Base-by-base conservation (phyloP, 2,329 filamentous ascomycete species). In the Lasiodiplodia hormozganensis region DNA sequence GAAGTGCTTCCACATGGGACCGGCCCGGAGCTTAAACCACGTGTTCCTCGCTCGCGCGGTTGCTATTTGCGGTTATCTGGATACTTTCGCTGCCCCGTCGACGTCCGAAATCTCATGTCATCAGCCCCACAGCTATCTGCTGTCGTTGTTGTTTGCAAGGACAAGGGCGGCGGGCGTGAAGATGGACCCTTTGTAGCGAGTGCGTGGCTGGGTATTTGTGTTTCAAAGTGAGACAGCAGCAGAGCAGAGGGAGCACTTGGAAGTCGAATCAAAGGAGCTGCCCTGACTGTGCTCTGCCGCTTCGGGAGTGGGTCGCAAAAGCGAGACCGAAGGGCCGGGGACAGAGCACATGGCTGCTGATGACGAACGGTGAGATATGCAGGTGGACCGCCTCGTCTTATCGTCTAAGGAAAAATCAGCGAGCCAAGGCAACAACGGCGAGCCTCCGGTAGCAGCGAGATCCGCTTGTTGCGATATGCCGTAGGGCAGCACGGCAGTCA, bases 361-460 rank as follows among this genome's bases (percentile, higher is more conserved):
- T n/a, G 43, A 52, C 16, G n/a, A 52, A 36, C 18, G 23, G 43
- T 62, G 60, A 38, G 43, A 52, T 52, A 38, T 52, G 60, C 47
- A 52, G 60, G 60, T 52, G 28, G 47, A 52, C 60, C 52, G 60
- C 60, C 60, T 64, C 54, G 34, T 67, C 65, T 67, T 67, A 67
- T 67, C 65, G 65, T 60, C 65, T 54, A 60, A 58, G 65, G n/a
- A 67, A 51, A 58, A 56, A 51, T 25, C 25, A 25, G 38, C 40
- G 56, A 36, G 36, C 40, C 56, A 47, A 36, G 11, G n/a, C n/a
- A 25, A 18, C 51, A 31, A n/a, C 51, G n/a, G 31, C 31, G 18
- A 34, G 31, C 31, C 31, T 34, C 31, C 31, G 31, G 53, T 34
- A 57, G 54, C 8, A 40, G 18, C 10, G 36, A 36, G 23, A 28